Base-by-base conservation (phyloP, 2,329 filamentous ascomycete species). In the Onygenales sp. region DNA sequence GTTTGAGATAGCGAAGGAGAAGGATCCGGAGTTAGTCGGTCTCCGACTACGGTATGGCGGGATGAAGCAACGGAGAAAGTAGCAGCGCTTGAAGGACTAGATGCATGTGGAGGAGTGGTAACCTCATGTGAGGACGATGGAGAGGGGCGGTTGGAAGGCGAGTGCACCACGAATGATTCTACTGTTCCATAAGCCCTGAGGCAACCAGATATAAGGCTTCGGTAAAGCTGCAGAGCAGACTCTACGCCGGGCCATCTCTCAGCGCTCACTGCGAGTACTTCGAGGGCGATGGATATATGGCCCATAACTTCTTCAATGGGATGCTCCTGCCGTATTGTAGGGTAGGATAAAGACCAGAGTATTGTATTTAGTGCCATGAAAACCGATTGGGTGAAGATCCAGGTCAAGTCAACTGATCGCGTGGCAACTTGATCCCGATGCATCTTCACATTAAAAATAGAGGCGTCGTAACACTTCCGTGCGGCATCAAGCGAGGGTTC, bases 281-380 rank as follows among this genome's bases (percentile, higher is more conserved):
- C 85, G 55, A 96, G 75, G 0, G 88, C 87, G 17, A 84, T 79
- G 47, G 84, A 78, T 43, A 95, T 78, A 59, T 93, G 80, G 31
- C 81, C 76, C 63, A 92, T 84, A 0, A 95, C 85, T 58, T 93
- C 85, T 44, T 89, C 83, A 17, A 84, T 82, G 3, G 79, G 68
- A 65, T 95, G 86, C 14, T 81, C 75, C 52, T 81, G 79, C 45
- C 93, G 85, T 27, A 97, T 84, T 59, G 92, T 86, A 3, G 85
- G 79, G 64, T 95, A 96, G 1, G 91, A 95, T 7, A 95, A 79
- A 1, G 87, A 83, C 93, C 93, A 98, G 0, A 98, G 78, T 49
- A 96, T 80, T 5, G 89, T 91, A 65, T 95, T 96, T 54, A 97
- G 79, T 4, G 88, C 84, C 83, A 94, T 93, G 72, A 94, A 96